phyloP scores from a whole-genome alignment of 345 rosid genomes.

The Boechera retrofracta region DNA sequence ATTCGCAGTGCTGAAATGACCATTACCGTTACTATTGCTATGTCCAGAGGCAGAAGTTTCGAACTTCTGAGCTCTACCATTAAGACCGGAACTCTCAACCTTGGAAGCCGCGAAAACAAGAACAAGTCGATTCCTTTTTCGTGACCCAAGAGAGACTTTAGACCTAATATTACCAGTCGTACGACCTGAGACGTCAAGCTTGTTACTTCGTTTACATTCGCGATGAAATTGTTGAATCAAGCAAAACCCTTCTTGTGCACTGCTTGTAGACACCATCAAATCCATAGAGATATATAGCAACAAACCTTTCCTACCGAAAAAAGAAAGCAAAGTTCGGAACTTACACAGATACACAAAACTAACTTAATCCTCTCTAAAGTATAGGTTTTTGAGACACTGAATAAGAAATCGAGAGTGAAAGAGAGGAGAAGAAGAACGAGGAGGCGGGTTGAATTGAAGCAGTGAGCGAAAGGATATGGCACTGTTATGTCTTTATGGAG shows the following conservation, averaged over 20 bases:
- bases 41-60: slow-evolving; percentile 49
- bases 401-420: slow-evolving; percentile 2
- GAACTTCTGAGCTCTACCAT: slow-evolving; percentile 50
- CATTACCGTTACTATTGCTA: slow-evolving; percentile 46
- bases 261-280: slow-evolving; percentile 54
- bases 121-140: slow-evolving; percentile 46
- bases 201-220: slow-evolving; percentile 40
- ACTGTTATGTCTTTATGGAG: slow-evolving; percentile 16
- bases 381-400: neutral
- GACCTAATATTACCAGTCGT: slow-evolving; percentile 29
- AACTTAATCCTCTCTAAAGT: slow-evolving; percentile 2
- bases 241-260: slow-evolving; percentile 64
- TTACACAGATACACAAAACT: neutral
- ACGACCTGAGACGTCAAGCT: slow-evolving; percentile 45
- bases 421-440: slow-evolving; percentile 24
- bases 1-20: slow-evolving; percentile 44
- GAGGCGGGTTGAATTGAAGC: slow-evolving; percentile 33
- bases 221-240: slow-evolving; percentile 54
- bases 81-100: slow-evolving; percentile 52
- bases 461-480: slow-evolving; percentile 40
- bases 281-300: slow-evolving; percentile 52
- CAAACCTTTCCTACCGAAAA: slow-evolving; percentile 1
- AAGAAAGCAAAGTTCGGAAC: slow-evolving; percentile 7
- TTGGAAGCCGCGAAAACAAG: slow-evolving; percentile 54
- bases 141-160: slow-evolving; percentile 41